A percentile compares a stretch with the other conserved stretches of the same genome.
These are phyloP conservation scores for Zygnema cylindricum DNA, from an alignment of 139 green algal species.

Conservation along the genomic window DNA sequence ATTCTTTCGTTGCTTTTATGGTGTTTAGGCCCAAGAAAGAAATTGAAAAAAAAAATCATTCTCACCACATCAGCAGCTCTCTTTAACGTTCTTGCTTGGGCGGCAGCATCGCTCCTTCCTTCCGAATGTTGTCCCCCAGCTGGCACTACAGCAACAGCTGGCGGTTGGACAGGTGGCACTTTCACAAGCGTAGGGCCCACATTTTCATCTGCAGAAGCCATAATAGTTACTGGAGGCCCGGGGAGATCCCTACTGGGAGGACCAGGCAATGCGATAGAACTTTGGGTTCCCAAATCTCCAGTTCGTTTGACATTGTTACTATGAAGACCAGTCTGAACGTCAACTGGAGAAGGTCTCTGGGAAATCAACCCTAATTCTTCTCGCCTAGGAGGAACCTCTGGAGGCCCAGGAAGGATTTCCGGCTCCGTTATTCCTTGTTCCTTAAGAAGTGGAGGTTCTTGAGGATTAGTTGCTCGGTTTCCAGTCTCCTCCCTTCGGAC, in stretches of 20 bases:
- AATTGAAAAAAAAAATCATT: no score
- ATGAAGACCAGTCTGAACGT: neutral
- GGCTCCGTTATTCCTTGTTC: neutral
- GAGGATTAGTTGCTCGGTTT: neutral
- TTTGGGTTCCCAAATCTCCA: neutral
- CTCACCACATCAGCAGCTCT: neutral
- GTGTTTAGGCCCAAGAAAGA: no score
- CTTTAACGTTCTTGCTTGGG: neutral
- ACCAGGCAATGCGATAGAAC: neutral
- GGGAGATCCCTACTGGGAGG: neutral
- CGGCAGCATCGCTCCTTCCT: neutral
- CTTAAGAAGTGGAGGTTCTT: neutral
- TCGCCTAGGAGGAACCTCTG: neutral
- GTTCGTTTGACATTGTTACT: neutral
- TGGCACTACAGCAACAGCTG: no score
- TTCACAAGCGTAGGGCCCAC: no score
- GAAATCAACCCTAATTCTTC: no score
- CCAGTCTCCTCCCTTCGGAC: neutral
- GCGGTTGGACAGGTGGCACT: neutral
- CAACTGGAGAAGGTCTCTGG: no score
- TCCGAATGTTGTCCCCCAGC: neutral
- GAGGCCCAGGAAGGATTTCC: neutral
- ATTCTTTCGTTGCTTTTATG: no score
- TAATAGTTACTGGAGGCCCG: neutral
- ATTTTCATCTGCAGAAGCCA: neutral